Percentiles rank a stretch among this genome's conserved stretches.
Evolutionary conservation across 1,284 basidiomycete species (phyloP).

Genomic region (Trichosporon faecale): DNA sequence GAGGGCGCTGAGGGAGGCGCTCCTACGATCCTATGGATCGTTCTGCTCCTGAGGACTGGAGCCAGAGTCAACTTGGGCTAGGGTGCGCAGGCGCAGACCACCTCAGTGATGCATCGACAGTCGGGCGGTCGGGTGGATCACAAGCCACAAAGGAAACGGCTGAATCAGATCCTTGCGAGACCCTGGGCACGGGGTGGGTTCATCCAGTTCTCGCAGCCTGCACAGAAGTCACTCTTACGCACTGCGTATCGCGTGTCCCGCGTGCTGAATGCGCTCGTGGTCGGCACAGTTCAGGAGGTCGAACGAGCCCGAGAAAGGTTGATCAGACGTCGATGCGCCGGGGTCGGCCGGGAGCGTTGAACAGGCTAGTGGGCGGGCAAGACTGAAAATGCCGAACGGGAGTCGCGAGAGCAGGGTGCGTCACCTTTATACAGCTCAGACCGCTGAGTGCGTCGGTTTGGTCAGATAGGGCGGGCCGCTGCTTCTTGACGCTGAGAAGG

Average conservation of each 20-base stretch:
- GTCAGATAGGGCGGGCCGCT: too few relatives aligned
- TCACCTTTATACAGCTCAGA: background rate
- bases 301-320: background rate
- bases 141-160: conserved; percentile 4
- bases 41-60: background rate
- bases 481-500: too few relatives aligned
- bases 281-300: background rate
- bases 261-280: background rate
- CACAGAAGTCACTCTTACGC: background rate
- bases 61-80: background rate
- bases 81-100: background rate
- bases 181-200: conserved; percentile 6
- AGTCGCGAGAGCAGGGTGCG: background rate
- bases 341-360: background rate
- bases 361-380: background rate
- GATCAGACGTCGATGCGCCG: background rate
- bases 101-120: background rate
- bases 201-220: background rate
- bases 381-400: background rate
- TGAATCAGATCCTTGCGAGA: conserved; percentile 6
- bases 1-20: background rate
- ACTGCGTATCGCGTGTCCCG: background rate
- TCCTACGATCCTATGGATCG: background rate
- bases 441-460: background rate
- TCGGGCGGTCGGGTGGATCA: conserved; percentile 8